These are phyloP conservation scores for Gautieria morchelliformis DNA, from an alignment of 768 basidiomycete genomes.

Conservation along the genomic window DNA sequence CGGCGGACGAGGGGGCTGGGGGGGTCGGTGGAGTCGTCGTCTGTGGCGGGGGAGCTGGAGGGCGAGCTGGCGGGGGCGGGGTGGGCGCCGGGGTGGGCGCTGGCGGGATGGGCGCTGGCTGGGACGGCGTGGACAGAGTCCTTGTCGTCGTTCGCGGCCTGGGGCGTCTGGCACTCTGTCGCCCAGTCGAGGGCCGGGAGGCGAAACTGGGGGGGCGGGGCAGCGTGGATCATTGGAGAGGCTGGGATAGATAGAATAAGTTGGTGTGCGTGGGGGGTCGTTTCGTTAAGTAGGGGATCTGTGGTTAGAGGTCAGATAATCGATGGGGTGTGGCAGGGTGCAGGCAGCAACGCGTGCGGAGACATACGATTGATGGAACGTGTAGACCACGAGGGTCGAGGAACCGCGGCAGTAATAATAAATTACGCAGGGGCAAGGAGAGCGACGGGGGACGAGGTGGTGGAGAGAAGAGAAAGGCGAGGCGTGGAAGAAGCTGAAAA, in stretches of 20 bases:
- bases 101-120: too few species aligned
- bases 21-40: not conserved
- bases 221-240: not conserved
- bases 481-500: not conserved
- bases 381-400: not conserved
- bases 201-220: not conserved
- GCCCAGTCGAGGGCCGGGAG: conserved; percentile 1
- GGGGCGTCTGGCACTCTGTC: conserved; percentile 8
- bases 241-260: too few species aligned
- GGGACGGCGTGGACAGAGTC: too few species aligned
- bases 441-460: not conserved
- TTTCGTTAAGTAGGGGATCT: too few species aligned
- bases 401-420: not conserved
- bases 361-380: not conserved
- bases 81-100: too few species aligned
- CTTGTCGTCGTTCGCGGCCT: not conserved
- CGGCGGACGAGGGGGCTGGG: not conserved
- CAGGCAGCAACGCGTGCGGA: conserved; percentile 1
- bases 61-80: too few species aligned
- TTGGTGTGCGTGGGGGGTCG: too few species aligned
- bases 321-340: not conserved
- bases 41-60: not conserved
- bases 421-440: not conserved
- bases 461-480: not conserved
- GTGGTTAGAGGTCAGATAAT: not conserved